These are phyloP conservation scores for Chlorella sp. DNA, from an alignment of 139 green algal species.

Conservation along the genomic window DNA sequence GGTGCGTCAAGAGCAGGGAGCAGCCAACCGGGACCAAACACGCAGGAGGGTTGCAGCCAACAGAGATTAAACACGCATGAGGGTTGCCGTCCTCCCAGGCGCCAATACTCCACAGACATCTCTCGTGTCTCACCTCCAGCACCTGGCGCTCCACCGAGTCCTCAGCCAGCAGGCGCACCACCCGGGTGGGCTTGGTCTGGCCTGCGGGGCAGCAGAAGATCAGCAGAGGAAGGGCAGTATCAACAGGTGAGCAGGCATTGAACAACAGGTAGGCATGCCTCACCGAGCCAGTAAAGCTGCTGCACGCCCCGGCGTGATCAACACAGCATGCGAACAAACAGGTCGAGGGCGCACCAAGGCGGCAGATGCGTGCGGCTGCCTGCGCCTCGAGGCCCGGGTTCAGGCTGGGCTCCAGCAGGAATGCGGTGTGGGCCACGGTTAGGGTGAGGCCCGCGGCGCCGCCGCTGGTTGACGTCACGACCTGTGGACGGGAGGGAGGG, in stretches of 20 bases:
- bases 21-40: no score
- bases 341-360: constrained; percentile 55
- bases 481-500: not conserved
- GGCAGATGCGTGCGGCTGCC: constrained; percentile 65
- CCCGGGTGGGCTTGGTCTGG: constrained; percentile 55
- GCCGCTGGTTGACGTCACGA: constrained; percentile 42
- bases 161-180: constrained; percentile 51
- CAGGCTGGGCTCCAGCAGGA: constrained; percentile 63
- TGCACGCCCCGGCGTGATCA: no score
- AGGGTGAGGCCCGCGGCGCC: constrained; percentile 65
- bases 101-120: no score
- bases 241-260: not conserved
- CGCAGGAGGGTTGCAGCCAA: no score
- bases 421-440: constrained; percentile 57
- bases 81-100: no score
- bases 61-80: no score
- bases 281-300: no score
- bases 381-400: constrained; percentile 64
- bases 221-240: not conserved
- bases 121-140: constrained; percentile 5
- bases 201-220: constrained; percentile 10
- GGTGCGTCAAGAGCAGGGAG: no score
- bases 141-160: constrained; percentile 44
- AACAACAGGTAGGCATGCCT: no score
- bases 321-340: no score